Conservation (phyloP, 2,329 filamentous ascomycete genomes). For the Apiospora sp. region DNA sequence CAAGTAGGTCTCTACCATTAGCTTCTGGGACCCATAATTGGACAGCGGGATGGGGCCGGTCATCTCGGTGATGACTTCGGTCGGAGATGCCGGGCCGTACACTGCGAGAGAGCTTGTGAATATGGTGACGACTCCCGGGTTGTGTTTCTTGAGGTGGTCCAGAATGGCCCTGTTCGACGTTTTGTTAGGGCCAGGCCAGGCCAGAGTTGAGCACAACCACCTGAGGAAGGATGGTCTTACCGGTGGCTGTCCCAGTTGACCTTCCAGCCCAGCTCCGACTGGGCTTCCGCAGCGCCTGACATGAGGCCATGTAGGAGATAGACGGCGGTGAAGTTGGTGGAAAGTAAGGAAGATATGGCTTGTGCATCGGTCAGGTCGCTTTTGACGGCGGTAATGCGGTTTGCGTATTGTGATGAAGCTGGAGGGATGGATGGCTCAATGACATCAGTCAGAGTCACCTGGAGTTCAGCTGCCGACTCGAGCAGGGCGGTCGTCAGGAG, state of each 20-base stretch:
- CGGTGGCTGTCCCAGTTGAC: constrained; percentile 68
- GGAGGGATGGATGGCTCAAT: constrained; percentile 58
- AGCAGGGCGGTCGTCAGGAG: constrained; percentile 64
- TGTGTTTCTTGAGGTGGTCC: constrained; percentile 54
- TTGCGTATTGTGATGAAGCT: constrained; percentile 38
- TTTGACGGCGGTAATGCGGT: constrained; percentile 36
- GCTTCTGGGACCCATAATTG: constrained; percentile 68
- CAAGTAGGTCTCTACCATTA: constrained; percentile 66
- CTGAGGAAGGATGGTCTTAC: not conserved
- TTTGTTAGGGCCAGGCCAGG: not conserved
- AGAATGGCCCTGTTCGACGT: constrained; percentile 47
- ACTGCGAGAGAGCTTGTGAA: constrained; percentile 68
- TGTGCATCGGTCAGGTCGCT: constrained; percentile 45
- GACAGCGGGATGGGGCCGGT: constrained; percentile 60
- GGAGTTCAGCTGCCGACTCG: constrained; percentile 44
- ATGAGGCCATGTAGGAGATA: constrained; percentile 72
- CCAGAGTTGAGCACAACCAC: no score
- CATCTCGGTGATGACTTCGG: constrained; percentile 52
- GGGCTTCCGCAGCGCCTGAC: constrained; percentile 67
- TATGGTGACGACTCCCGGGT: constrained; percentile 60
- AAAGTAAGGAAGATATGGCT: constrained; percentile 41
- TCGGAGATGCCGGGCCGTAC: constrained; percentile 61
- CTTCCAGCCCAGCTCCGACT: constrained; percentile 60
- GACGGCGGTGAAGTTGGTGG: constrained; percentile 50
- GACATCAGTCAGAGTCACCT: constrained; percentile 65